Conservation (phyloP, 1,139 yeast genomes). For the Pichia sp. region DNA sequence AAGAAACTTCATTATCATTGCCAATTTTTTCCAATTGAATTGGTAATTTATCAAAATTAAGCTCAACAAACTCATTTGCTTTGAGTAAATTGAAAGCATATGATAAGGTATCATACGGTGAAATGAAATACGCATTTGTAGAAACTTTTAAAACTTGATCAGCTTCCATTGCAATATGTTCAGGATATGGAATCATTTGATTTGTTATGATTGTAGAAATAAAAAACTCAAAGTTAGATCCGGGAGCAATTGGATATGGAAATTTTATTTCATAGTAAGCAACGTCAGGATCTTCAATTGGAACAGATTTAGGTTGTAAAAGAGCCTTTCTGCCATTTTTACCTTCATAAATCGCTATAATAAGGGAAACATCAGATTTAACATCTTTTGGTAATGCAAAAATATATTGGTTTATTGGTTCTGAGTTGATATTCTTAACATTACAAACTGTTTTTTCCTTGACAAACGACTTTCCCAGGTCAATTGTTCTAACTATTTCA, state of each 20-base stretch:
- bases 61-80: conserved; percentile 43
- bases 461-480: conserved; percentile 60
- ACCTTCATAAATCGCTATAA: conserved; percentile 35
- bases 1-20: not conserved
- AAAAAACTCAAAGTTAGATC: conserved; percentile 43
- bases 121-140: conserved; percentile 47
- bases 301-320: conserved; percentile 31
- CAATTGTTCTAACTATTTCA: conserved; percentile 46
- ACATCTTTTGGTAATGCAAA: conserved; percentile 41
- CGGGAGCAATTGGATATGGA: conserved; percentile 65
- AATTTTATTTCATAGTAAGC: conserved; percentile 45
- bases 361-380: conserved; percentile 41
- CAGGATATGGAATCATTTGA: conserved; percentile 56
- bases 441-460: conserved; percentile 54
- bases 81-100: conserved; percentile 50
- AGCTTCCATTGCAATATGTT: conserved; percentile 51
- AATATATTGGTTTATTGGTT: conserved; percentile 51
- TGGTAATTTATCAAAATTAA: conserved; percentile 4
- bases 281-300: conserved; percentile 30
- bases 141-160: conserved; percentile 53
- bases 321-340: conserved; percentile 29
- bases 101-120: conserved; percentile 55
- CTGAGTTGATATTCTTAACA: conserved; percentile 51
- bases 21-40: conserved; percentile 1
- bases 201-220: conserved; percentile 50